Percentiles rank a stretch among this genome's conserved stretches.
phyloP scores from a whole-genome alignment of 2,329 filamentous ascomycete genomes.

The Exophiala dermatitidis region DNA sequence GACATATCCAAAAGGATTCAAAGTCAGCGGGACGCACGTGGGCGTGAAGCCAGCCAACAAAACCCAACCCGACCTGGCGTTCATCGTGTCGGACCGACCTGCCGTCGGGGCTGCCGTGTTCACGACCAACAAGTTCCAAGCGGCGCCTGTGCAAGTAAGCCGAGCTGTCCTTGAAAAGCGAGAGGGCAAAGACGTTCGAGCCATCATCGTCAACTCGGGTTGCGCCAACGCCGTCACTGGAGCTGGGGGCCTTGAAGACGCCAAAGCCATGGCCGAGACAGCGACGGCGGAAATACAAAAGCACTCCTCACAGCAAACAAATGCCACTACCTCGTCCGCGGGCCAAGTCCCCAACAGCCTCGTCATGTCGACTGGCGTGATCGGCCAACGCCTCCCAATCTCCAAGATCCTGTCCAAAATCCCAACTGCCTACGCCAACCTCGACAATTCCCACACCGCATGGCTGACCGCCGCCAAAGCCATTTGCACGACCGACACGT shows the following conservation, averaged over 20 bases:
- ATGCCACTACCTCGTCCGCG: no score
- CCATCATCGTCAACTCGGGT: slow-evolving; percentile 87
- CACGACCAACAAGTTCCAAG: slow-evolving; percentile 97
- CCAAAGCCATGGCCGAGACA: slow-evolving; percentile 69
- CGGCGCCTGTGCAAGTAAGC: slow-evolving; percentile 85
- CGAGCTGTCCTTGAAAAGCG: slow-evolving; percentile 61
- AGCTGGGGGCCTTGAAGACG: slow-evolving; percentile 80
- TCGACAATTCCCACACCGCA: slow-evolving; percentile 70
- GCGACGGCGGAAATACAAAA: slow-evolving; percentile 60
- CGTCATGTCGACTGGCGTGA: slow-evolving; percentile 98
- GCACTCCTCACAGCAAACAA: slow-evolving; percentile 14
- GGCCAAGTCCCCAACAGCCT: slow-evolving; percentile 54
- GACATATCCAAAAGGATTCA: slow-evolving; percentile 84
- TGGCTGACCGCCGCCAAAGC: slow-evolving; percentile 83
- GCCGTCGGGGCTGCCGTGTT: slow-evolving; percentile 88
- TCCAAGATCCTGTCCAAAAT: slow-evolving; percentile 80
- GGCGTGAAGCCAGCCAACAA: slow-evolving; percentile 93
- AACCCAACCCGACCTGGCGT: slow-evolving; percentile 79
- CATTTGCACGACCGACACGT: slow-evolving; percentile 97
- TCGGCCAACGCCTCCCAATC: slow-evolving; percentile 88
- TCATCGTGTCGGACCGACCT: slow-evolving; percentile 77
- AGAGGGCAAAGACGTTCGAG: slow-evolving; percentile 62
- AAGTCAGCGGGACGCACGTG: slow-evolving; percentile 77
- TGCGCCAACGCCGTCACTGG: slow-evolving; percentile 97
- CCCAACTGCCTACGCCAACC: slow-evolving; percentile 62